Evolutionary conservation across 2,329 filamentous ascomycete genomes (phyloP), one percentile per base, ranked within the genome.

Genomic region (Fonsecaea multimorphosa): DNA sequence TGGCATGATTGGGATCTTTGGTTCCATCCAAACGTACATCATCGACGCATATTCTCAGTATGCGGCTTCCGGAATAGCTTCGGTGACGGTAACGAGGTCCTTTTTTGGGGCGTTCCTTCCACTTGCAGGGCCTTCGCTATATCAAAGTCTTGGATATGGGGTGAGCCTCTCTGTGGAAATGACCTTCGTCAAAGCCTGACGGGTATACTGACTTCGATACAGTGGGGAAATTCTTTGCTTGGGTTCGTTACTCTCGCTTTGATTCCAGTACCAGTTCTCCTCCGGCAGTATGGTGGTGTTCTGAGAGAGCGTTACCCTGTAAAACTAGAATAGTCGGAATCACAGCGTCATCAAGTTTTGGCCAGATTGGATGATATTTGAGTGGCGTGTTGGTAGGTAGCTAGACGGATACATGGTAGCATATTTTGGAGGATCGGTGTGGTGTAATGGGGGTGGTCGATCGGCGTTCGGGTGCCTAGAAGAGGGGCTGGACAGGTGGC

Each of bases 11-110:
- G 85, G 95, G 64, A 87, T 90, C 27, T 97, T 92, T 78, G 89
- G 86, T 64, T 91, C 92, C 60, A 87, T 95, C 70, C 96, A 96
- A 77, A 95, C 92, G 14, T 97, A 95, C 79, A 81, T 95, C 68
- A 91, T 94, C 14, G 86, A 88, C 72, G 78, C 78, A 19, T 82
- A 80, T 73, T 78, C 79, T 2, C 72, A 76, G 4, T 80, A 79
- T 72, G 78, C 79, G 11, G 80, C 80, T 12, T 81, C 79, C 24
- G 58, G 49, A 11, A 54, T 55, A 34, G 58, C 58, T 11, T n/a
- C 58, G 0, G 46, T 46, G n/a, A 54, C 58, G 32, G 46, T 61
- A 8, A 54, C 51, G 44, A 49, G 58, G 16, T 54, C 49, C 7
- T 53, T 61, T 34, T 53, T 55, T 12, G 58, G 49, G 14, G 46